Evolutionary conservation across 2,329 filamentous ascomycete species (phyloP).

Genomic region (Beauveria sp.): DNA sequence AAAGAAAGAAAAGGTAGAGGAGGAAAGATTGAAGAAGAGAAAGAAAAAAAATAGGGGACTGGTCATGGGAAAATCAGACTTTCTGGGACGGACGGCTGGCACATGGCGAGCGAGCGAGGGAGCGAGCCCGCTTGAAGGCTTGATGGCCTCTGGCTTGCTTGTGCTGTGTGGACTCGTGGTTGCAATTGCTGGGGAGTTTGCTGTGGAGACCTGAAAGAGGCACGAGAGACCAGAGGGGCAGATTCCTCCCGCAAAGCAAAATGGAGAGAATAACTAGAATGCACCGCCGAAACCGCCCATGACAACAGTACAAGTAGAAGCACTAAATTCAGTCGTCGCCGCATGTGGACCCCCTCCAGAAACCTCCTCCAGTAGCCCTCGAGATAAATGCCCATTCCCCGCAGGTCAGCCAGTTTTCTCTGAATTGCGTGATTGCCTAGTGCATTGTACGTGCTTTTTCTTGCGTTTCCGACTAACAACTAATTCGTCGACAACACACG

Average conservation of each 20-base stretch:
- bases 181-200: neutral
- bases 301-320: too few relatives aligned
- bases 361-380: constrained; percentile 4
- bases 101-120: neutral
- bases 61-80: constrained; percentile 8
- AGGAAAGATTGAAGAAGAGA: constrained; percentile 4
- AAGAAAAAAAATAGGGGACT: constrained; percentile 9
- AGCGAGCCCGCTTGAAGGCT: neutral
- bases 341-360: neutral
- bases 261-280: too few relatives aligned
- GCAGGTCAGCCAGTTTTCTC: constrained; percentile 18
- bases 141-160: neutral
- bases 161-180: too few relatives aligned
- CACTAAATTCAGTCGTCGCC: neutral
- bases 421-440: constrained; percentile 30
- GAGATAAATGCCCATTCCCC: constrained; percentile 16
- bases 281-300: too few relatives aligned
- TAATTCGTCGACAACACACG: neutral
- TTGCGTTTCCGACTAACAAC: neutral
- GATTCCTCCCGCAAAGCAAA: too few relatives aligned
- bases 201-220: neutral
- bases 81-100: constrained; percentile 4
- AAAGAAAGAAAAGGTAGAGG: neutral
- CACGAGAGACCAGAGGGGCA: too few relatives aligned
- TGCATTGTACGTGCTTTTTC: constrained; percentile 14